phyloP scores from a whole-genome alignment of 176 grass and related monocot species.

The Eremochloa ophiuroides region DNA sequence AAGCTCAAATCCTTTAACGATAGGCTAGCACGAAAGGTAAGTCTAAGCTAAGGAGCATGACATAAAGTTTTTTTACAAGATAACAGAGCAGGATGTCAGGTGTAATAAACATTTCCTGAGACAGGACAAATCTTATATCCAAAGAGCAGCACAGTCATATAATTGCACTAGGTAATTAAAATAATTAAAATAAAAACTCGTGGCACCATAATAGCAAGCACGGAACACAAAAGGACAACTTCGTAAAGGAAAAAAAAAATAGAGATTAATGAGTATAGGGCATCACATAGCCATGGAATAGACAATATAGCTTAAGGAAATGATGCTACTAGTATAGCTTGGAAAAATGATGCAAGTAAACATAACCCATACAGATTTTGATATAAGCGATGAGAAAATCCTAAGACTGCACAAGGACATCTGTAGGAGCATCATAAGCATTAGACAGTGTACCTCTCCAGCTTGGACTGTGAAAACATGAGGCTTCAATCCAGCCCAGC shows the following conservation, averaged over 20 bases:
- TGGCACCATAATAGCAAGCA: background rate
- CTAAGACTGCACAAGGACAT: background rate
- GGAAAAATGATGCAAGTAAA: background rate
- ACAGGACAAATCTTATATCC: background rate
- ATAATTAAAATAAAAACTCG: background rate
- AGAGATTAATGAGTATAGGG: background rate
- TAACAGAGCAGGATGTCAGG: background rate
- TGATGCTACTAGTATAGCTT: background rate
- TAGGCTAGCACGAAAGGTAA: background rate
- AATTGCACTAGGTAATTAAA: background rate
- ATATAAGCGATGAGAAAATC: background rate
- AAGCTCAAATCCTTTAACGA: background rate
- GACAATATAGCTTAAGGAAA: background rate
- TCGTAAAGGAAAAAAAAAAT: background rate
- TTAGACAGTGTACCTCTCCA: constrained; percentile 63
- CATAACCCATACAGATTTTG: background rate
- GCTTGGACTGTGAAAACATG: constrained; percentile 66
- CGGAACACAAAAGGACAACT: background rate
- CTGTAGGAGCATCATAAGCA: background rate
- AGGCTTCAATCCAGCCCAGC: constrained; percentile 48
- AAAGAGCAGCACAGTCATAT: background rate
- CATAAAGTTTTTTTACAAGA: background rate
- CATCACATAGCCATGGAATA: background rate
- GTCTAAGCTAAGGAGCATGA: background rate
- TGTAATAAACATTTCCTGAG: background rate